phyloP scores from a whole-genome alignment of 371 early-diverging fungal genomes.

The Mucor plumbeus region DNA sequence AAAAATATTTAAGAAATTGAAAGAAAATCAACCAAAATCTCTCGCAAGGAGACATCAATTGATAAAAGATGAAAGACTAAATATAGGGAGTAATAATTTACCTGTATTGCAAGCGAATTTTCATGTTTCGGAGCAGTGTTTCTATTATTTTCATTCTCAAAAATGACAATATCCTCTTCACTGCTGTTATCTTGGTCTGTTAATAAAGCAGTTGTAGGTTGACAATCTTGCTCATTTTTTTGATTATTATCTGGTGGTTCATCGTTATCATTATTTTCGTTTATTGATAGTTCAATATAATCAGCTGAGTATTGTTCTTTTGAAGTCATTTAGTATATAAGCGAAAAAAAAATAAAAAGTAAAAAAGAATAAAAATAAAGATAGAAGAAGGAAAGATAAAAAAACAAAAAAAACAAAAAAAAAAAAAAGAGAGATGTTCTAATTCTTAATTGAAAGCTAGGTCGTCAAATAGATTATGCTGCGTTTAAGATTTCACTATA shows the following conservation, averaged over 20 bases:
- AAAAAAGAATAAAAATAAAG: background rate
- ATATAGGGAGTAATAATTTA: slow-evolving; percentile 7
- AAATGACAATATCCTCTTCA: slow-evolving; percentile 17
- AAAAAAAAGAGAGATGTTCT: background rate
- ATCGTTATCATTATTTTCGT: slow-evolving; percentile 27
- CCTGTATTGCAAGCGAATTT: slow-evolving; percentile 26
- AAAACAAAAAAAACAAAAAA: background rate
- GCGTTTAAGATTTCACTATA: background rate
- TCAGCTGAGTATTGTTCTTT: slow-evolving; percentile 19
- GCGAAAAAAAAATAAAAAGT: background rate
- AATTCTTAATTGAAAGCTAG: background rate
- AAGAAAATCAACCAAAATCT: background rate
- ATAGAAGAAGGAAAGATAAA: background rate
- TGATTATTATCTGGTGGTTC: slow-evolving; percentile 26
- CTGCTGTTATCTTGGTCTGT: slow-evolving; percentile 8
- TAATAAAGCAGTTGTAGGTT: slow-evolving; percentile 12
- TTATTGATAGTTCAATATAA: slow-evolving; percentile 36
- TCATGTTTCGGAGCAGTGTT: slow-evolving; percentile 8
- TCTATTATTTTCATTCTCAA: slow-evolving; percentile 9
- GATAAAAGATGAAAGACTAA: background rate
- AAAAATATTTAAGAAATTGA: background rate
- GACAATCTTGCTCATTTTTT: slow-evolving; percentile 4
- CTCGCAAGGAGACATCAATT: background rate
- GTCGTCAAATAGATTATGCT: slow-evolving; percentile 1
- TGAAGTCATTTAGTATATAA: background rate